phyloP scores from a whole-genome alignment of 176 grass and related monocot species.

The Bolboschoenus planiculmis region DNA sequence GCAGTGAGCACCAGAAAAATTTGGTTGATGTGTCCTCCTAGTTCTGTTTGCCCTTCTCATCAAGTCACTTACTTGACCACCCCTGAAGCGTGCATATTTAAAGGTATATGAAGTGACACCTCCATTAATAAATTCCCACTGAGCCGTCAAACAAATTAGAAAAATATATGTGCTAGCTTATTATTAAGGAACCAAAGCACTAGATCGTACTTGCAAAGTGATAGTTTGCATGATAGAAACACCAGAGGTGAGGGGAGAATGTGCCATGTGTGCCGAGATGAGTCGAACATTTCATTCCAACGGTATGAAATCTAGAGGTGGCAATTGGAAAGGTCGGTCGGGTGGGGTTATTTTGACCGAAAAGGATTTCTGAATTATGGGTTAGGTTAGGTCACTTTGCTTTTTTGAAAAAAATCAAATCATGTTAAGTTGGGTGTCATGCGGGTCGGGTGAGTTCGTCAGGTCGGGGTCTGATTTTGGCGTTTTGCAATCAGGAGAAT shows the following conservation, averaged over 20 bases:
- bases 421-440: no score
- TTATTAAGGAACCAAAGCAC: neutral
- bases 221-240: constrained; percentile 23
- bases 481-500: no score
- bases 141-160: constrained; percentile 1
- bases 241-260: neutral
- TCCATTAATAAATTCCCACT: constrained; percentile 20
- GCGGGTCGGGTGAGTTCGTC: no score
- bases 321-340: no score
- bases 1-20: neutral
- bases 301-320: neutral
- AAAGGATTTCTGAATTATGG: no score
- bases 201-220: neutral
- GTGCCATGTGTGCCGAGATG: neutral
- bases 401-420: no score
- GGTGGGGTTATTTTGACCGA: no score
- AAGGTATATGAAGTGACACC: neutral
- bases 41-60: neutral
- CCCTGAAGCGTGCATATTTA: neutral
- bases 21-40: neutral
- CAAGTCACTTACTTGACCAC: neutral
- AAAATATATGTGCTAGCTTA: neutral
- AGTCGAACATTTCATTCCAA: neutral
- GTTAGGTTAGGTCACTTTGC: no score
- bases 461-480: no score